Base-by-base conservation (phyloP, 2,329 filamentous ascomycete species). In the Fusarium phyllophilum region DNA sequence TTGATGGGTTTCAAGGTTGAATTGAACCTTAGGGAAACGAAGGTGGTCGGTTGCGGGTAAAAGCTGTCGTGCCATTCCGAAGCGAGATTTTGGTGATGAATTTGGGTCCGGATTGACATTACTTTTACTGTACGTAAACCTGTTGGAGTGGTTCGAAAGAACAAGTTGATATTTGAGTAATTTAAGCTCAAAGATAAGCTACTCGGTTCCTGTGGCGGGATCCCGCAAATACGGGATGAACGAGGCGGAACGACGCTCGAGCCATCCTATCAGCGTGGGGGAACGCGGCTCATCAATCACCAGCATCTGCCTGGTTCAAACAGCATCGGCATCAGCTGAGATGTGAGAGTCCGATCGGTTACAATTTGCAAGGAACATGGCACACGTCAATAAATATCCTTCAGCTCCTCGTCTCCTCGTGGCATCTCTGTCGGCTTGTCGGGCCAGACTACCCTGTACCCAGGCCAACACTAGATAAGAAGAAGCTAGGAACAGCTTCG, bases 81-180 rank as follows among this genome's bases (percentile, higher is more conserved):
- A 18, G 14, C 17, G 34, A n/a, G 36, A 6, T 18, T 39, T 14
- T 41, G 11, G 20, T 18, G 34, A 55, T n/a, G 26, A 5, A 6
- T 7, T n/a, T 6, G 2, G 2, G 14, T 22, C 24, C 9, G 6
- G 8, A 3, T 51, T 51, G 17, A 6, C n/a, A 24, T 54, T 13
- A 17, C 2, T 9, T 38, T 3, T 38, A 2, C 9, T 10, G 8
- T 15, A 15, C 0, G 13, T 6, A 10, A 26, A 26, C 3, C 3
- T 26, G n/a, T 6, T 36, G 11, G 5, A 6, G n/a, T 14, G 10
- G 7, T 20, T 13, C 5, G 9, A 20, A 22, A 26, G n/a, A 9
- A 29, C 5, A 26, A 15, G 13, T 39, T 54, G 51, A 54, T 13
- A n/a, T 54, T 20, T 29, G 20, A 29, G 24, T 39, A n/a, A 39